Conservation (phyloP, 305 asterid genomes). For the Fraxinus platypoda region DNA sequence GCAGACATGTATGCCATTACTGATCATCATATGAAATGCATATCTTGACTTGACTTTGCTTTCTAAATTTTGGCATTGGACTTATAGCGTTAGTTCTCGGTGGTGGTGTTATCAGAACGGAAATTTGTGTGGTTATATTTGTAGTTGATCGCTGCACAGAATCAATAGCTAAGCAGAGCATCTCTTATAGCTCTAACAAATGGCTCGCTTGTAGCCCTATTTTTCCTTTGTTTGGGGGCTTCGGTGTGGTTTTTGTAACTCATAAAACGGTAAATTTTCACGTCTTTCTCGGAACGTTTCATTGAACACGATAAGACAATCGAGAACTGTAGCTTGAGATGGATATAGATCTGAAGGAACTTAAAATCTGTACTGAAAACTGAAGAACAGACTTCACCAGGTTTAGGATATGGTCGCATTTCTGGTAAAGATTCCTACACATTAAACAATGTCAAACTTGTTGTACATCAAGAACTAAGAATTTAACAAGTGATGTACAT, state of each 20-base stretch:
- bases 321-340: background rate
- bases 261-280: background rate
- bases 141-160: background rate
- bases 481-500: too few relatives aligned
- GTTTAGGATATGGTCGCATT: background rate
- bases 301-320: background rate
- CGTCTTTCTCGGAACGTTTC: background rate
- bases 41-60: background rate
- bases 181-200: too few relatives aligned
- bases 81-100: background rate
- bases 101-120: background rate
- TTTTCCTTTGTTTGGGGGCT: background rate
- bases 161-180: background rate
- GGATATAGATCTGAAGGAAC: background rate
- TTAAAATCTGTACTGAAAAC: background rate
- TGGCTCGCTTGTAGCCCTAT: too few relatives aligned
- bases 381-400: background rate
- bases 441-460: too few relatives aligned
- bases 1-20: background rate
- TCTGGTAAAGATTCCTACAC: background rate
- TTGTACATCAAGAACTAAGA: too few relatives aligned
- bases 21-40: slow-evolving; percentile 13
- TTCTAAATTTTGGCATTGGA: slow-evolving; percentile 1
- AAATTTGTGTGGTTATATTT: background rate
- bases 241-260: background rate